Evolutionary conservation across 1,139 yeast species (phyloP).

Genomic region (Diutina sp.): DNA sequence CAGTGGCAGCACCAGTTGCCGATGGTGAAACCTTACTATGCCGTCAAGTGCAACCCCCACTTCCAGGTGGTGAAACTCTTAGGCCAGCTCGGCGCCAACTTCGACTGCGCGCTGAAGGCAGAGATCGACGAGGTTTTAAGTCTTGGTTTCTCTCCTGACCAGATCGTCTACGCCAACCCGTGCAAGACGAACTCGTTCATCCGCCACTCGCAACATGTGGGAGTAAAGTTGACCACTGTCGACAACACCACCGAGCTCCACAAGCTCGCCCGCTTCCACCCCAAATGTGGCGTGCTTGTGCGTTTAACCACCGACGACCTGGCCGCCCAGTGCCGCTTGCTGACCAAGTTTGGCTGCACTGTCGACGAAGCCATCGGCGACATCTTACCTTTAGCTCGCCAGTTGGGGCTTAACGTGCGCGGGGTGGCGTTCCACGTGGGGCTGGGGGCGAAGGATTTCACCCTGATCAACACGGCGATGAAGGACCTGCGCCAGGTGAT

Average conservation of each 20-base stretch:
- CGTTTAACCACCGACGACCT: constrained; percentile 89
- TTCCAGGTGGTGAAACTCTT: constrained; percentile 42
- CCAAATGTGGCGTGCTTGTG: constrained; percentile 56
- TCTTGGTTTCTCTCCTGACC: constrained; percentile 47
- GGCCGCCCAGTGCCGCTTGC: constrained; percentile 73
- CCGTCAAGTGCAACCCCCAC: constrained; percentile 89
- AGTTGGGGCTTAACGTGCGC: constrained; percentile 46
- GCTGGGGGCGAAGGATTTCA: constrained; percentile 76
- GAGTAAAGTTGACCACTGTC: constrained; percentile 69
- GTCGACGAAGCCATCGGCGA: constrained; percentile 36
- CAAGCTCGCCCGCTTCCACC: constrained; percentile 60
- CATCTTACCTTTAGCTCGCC: constrained; percentile 51
- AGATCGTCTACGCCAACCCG: constrained; percentile 88
- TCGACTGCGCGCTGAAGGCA: constrained; percentile 87
- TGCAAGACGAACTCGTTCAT: constrained; percentile 78
- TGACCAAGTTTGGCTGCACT: constrained; percentile 83
- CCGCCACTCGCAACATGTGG: constrained; percentile 46
- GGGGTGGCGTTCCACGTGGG: constrained; percentile 97
- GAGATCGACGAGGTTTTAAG: constrained; percentile 63
- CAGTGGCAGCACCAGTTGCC: constrained; percentile 62
- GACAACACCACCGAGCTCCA: constrained; percentile 79
- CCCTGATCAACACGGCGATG: constrained; percentile 59
- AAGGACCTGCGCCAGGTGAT: constrained; percentile 63
- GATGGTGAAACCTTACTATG: constrained; percentile 71
- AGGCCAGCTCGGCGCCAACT: constrained; percentile 54